Conservation (phyloP, 805 yeast genomes). For the Ogataea pini region DNA sequence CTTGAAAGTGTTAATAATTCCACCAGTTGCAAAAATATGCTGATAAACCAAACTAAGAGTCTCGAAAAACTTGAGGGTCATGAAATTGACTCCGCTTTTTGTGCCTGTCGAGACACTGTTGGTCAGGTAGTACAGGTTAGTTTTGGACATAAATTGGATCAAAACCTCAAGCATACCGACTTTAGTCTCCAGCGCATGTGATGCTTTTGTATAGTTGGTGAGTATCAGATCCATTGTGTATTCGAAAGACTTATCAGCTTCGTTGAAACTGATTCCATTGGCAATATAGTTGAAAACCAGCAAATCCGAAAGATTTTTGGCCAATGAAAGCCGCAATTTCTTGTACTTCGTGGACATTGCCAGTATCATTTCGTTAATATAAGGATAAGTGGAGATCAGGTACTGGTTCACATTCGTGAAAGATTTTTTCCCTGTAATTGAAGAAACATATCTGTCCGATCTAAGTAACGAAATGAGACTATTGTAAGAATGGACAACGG, state of each 20-base stretch:
- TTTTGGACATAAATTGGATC: constrained; percentile 32
- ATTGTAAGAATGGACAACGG: constrained; percentile 33
- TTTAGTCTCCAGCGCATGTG: constrained; percentile 19
- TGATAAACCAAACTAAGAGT: constrained; percentile 25
- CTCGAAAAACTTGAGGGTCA: constrained; percentile 32
- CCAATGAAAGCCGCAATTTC: constrained; percentile 30
- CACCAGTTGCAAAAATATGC: constrained; percentile 27
- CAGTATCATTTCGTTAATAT: constrained; percentile 21
- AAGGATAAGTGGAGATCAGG: constrained; percentile 22
- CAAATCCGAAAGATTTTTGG: constrained; percentile 36
- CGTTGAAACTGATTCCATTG: constrained; percentile 29
- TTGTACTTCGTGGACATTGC: constrained; percentile 33
- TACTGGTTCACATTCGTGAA: constrained; percentile 24
- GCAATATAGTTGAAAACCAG: constrained; percentile 34
- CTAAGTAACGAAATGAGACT: constrained; percentile 31
- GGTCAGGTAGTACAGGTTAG: constrained; percentile 35
- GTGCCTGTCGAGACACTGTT: constrained; percentile 28
- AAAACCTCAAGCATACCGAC: constrained; percentile 32
- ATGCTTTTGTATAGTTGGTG: constrained; percentile 22
- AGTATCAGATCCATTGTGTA: constrained; percentile 26
- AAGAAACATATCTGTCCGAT: constrained; percentile 32
- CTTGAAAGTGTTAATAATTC: constrained; percentile 14
- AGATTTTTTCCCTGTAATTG: constrained; percentile 29
- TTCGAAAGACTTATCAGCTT: constrained; percentile 29
- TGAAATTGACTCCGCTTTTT: constrained; percentile 31